A percentile compares a stretch with the other conserved stretches of the same genome.
These are phyloP conservation scores for Trichophyton benhamiae DNA, from an alignment of 2,329 filamentous ascomycete genomes.

Conservation along the genomic window DNA sequence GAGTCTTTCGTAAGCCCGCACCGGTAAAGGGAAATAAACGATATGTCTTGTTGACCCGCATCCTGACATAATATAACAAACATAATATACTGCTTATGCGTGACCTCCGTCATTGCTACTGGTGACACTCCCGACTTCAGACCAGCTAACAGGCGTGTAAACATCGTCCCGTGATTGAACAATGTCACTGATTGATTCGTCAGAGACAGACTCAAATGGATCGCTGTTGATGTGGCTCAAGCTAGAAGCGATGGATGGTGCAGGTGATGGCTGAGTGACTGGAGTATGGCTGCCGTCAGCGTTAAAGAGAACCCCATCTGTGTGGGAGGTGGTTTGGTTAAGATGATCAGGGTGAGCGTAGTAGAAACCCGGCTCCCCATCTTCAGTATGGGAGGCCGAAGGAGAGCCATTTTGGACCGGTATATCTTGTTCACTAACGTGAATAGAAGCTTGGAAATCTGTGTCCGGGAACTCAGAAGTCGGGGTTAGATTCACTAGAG, in stretches of 20 bases:
- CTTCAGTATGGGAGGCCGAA: conserved; percentile 26
- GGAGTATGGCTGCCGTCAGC: not conserved
- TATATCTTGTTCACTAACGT: conserved; percentile 14
- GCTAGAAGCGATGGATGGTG: conserved; percentile 27
- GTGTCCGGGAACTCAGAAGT: conserved; percentile 31
- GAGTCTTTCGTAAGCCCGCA: not conserved
- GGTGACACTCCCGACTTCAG: conserved; percentile 33
- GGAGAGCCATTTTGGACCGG: conserved; percentile 12
- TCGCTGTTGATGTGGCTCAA: conserved; percentile 28
- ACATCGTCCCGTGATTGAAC: conserved; percentile 22
- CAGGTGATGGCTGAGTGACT: conserved; percentile 20
- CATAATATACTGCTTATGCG: conserved; percentile 6
- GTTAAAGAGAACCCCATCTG: not conserved
- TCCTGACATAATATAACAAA: not conserved
- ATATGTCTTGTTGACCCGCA: not conserved
- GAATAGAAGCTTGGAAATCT: conserved; percentile 15
- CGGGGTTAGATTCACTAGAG: conserved; percentile 34
- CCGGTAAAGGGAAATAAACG: not conserved
- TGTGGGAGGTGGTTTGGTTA: conserved; percentile 11
- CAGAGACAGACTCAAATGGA: conserved; percentile 20
- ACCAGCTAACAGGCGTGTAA: conserved; percentile 33
- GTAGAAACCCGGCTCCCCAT: conserved; percentile 19
- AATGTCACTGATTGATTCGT: conserved; percentile 30
- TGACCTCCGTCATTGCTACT: conserved; percentile 28
- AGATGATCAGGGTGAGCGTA: conserved; percentile 23